These are phyloP conservation scores for Fusarium sterilihyphosum DNA, from an alignment of 2,329 filamentous ascomycete genomes.

Conservation along the genomic window DNA sequence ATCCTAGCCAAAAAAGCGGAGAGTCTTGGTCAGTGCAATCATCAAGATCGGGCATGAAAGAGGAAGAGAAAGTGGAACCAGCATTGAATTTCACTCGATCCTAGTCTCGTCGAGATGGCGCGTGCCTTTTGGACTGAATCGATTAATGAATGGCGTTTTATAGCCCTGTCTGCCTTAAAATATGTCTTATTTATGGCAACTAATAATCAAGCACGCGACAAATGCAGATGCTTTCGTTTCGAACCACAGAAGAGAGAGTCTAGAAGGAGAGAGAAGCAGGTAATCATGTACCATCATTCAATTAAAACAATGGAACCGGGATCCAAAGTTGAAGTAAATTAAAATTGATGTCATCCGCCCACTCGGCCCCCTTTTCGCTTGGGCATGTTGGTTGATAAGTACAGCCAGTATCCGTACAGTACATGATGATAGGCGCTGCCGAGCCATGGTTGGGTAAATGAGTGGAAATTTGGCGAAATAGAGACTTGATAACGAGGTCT, in stretches of 20 bases:
- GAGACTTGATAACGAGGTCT: neutral
- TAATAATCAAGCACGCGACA: neutral
- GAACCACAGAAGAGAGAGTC: neutral
- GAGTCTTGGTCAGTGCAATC: slow-evolving; percentile 1
- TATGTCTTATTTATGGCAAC: neutral
- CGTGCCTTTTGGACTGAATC: neutral
- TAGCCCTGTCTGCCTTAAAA: neutral
- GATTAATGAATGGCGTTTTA: neutral
- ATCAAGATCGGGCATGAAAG: slow-evolving; percentile 2
- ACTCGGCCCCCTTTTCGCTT: slow-evolving; percentile 36
- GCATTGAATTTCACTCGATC: slow-evolving; percentile 7
- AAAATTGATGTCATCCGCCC: slow-evolving; percentile 44
- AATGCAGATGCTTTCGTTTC: neutral
- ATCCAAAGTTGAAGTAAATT: slow-evolving; percentile 32
- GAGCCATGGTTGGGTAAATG: slow-evolving; percentile 33
- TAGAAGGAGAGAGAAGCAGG: neutral
- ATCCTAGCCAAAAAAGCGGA: slow-evolving; percentile 5
- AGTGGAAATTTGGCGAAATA: slow-evolving; percentile 34
- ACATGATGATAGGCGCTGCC: slow-evolving; percentile 35
- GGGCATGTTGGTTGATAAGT: slow-evolving; percentile 16
- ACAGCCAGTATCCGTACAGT: neutral
- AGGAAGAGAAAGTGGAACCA: neutral
- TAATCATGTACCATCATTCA: neutral
- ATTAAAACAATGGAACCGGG: slow-evolving; percentile 8
- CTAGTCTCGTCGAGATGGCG: neutral